Percentiles rank a stretch among this genome's conserved stretches.
phyloP scores from a whole-genome alignment of 2,329 filamentous ascomycete species.

The Alternaria triticimaculans region DNA sequence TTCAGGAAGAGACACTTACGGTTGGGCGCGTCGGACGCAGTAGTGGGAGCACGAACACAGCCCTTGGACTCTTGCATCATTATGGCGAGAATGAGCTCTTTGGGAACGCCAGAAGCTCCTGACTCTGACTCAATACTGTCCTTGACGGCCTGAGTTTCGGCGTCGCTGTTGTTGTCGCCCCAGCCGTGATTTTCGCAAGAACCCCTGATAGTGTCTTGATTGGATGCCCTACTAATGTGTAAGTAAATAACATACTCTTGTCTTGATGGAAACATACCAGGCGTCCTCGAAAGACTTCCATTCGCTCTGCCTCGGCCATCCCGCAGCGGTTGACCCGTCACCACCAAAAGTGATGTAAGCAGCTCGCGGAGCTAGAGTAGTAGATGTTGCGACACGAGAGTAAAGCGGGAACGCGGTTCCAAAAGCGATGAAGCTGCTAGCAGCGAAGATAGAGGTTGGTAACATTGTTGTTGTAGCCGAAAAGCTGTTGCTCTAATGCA shows the following conservation, averaged over 20 bases:
- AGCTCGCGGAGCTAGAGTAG: slow-evolving; percentile 24
- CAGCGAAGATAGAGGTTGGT: slow-evolving; percentile 12
- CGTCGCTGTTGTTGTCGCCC: slow-evolving; percentile 47
- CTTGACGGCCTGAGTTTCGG: slow-evolving; percentile 49
- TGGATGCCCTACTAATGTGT: slow-evolving; percentile 37
- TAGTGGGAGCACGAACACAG: slow-evolving; percentile 55
- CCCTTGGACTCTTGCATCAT: slow-evolving; percentile 57
- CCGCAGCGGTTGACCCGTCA: slow-evolving; percentile 42
- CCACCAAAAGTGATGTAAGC: slow-evolving; percentile 42
- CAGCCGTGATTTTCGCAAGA: slow-evolving; percentile 46
- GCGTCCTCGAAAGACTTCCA: slow-evolving; percentile 49
- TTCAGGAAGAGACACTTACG: slow-evolving; percentile 14
- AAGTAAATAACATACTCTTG: background rate
- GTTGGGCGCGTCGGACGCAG: slow-evolving; percentile 51
- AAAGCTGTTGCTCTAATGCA: background rate
- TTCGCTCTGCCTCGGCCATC: slow-evolving; percentile 45
- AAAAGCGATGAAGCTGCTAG: slow-evolving; percentile 38
- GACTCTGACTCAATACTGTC: slow-evolving; percentile 45
- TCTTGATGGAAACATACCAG: slow-evolving; percentile 24
- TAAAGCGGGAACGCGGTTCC: slow-evolving; percentile 31
- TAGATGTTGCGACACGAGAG: slow-evolving; percentile 7
- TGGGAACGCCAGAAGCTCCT: slow-evolving; percentile 41
- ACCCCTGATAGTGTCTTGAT: slow-evolving; percentile 42
- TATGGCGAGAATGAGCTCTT: slow-evolving; percentile 54
- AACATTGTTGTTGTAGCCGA: background rate